Evolutionary conservation across 345 rosid species (phyloP).

Genomic region (Moringa oleifera): DNA sequence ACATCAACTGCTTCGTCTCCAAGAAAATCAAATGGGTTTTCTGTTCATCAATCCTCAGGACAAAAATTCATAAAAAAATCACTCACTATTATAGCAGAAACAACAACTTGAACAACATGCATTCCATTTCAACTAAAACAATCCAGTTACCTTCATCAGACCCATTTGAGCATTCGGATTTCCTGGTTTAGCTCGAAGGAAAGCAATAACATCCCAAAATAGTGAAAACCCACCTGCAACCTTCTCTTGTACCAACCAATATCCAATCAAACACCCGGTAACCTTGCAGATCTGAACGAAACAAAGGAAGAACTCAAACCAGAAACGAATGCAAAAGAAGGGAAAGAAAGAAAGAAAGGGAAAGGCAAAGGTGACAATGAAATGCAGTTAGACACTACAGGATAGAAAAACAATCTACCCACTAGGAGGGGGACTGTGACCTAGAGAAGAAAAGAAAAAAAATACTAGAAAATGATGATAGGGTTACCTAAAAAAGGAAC

Average conservation of each 20-base stretch:
- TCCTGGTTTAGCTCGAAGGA: not conserved
- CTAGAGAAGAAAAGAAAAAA: slow-evolving; percentile 6
- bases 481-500: slow-evolving; percentile 31
- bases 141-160: slow-evolving; percentile 22
- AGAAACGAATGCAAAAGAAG: slow-evolving; percentile 2
- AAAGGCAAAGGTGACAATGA: no score
- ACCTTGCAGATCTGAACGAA: slow-evolving; percentile 28
- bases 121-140: slow-evolving; percentile 18
- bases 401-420: slow-evolving; percentile 13
- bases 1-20: slow-evolving; percentile 11
- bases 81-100: not conserved
- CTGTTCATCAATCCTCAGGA: slow-evolving; percentile 9
- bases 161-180: slow-evolving; percentile 8
- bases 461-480: slow-evolving; percentile 18
- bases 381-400: no score
- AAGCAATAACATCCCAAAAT: no score
- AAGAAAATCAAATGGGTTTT: not conserved
- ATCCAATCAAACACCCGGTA: slow-evolving; percentile 5
- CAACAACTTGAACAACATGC: slow-evolving; percentile 16
- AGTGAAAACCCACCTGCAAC: slow-evolving; percentile 15
- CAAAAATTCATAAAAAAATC: not conserved
- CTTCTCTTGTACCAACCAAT: slow-evolving; percentile 9
- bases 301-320: slow-evolving; percentile 13
- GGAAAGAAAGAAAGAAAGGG: not conserved
- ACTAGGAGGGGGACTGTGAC: slow-evolving; percentile 16